Conservation (phyloP, 2,329 filamentous ascomycete genomes). For the Phialocephala subalpina region DNA sequence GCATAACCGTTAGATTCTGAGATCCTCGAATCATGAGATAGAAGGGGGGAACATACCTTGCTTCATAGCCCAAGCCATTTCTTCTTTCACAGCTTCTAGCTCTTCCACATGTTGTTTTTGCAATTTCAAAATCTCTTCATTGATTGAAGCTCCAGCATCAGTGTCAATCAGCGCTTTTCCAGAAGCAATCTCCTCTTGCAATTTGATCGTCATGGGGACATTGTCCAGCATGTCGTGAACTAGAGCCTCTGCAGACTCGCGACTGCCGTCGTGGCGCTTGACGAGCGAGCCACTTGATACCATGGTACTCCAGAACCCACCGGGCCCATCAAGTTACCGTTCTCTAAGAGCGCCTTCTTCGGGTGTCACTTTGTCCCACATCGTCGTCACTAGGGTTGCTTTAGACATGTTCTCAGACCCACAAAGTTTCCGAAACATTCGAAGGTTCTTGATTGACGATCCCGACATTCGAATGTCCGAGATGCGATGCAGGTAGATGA, state of each 20-base stretch:
- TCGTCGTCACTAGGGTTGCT: slow-evolving; percentile 51
- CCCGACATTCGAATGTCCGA: slow-evolving; percentile 50
- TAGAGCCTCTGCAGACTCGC: background rate
- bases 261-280: slow-evolving; percentile 2
- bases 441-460: slow-evolving; percentile 49
- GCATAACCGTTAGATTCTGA: background rate
- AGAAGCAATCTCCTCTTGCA: slow-evolving; percentile 23
- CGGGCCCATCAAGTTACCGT: slow-evolving; percentile 32
- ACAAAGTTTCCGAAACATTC: slow-evolving; percentile 54
- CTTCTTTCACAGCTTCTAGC: slow-evolving; percentile 81
- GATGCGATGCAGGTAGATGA: slow-evolving; percentile 57
- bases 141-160: slow-evolving; percentile 16
- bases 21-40: background rate
- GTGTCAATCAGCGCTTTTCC: slow-evolving; percentile 21
- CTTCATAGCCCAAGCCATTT: slow-evolving; percentile 77
- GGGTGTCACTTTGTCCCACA: slow-evolving; percentile 48
- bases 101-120: slow-evolving; percentile 67
- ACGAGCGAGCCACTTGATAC: slow-evolving; percentile 10
- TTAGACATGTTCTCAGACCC: slow-evolving; percentile 50
- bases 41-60: slow-evolving; percentile 55
- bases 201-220: slow-evolving; percentile 5
- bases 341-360: slow-evolving; percentile 40
- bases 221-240: slow-evolving; percentile 16
- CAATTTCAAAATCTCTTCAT: slow-evolving; percentile 1
- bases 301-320: slow-evolving; percentile 22